phyloP scores from a whole-genome alignment of 2,329 filamentous ascomycete genomes.

The Trichophyton rubrum region DNA sequence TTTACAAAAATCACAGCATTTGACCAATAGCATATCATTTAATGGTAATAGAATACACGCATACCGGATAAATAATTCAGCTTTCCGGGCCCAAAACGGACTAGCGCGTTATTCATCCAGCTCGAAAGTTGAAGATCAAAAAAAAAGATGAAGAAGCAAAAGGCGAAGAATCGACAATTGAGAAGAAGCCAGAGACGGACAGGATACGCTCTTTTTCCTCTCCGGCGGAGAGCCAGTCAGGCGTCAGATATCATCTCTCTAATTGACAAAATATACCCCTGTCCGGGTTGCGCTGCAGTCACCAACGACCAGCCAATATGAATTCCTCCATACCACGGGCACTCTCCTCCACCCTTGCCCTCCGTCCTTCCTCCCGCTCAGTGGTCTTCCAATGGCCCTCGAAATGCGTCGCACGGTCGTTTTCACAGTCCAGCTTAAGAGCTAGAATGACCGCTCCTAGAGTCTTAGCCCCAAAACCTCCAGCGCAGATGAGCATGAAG shows the following conservation, averaged over 20 bases:
- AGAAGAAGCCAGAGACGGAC: background rate
- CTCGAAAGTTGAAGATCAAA: background rate
- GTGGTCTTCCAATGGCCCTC: slow-evolving; percentile 10
- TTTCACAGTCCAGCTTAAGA: slow-evolving; percentile 23
- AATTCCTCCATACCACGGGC: slow-evolving; percentile 20
- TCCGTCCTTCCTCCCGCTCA: slow-evolving; percentile 11
- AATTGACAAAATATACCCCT: background rate
- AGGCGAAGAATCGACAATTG: background rate
- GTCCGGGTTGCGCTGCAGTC: background rate
- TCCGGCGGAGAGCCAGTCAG: background rate
- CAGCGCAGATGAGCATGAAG: slow-evolving; percentile 29
- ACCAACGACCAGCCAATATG: slow-evolving; percentile 18
- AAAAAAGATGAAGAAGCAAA: background rate
- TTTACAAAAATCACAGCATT: background rate
- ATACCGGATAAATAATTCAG: background rate
- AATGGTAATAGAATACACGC: background rate
- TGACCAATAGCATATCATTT: background rate
- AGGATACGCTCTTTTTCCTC: background rate
- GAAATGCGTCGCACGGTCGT: slow-evolving; percentile 22
- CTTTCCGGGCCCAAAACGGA: background rate
- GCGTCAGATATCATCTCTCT: no score
- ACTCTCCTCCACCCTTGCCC: slow-evolving; percentile 13
- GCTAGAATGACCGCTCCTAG: slow-evolving; percentile 12
- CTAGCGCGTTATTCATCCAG: background rate
- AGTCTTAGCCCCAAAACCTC: slow-evolving; percentile 19